These are phyloP conservation scores for Solanum chiquidenum DNA, from an alignment of 257 asterid genomes.

Conservation along the genomic window DNA sequence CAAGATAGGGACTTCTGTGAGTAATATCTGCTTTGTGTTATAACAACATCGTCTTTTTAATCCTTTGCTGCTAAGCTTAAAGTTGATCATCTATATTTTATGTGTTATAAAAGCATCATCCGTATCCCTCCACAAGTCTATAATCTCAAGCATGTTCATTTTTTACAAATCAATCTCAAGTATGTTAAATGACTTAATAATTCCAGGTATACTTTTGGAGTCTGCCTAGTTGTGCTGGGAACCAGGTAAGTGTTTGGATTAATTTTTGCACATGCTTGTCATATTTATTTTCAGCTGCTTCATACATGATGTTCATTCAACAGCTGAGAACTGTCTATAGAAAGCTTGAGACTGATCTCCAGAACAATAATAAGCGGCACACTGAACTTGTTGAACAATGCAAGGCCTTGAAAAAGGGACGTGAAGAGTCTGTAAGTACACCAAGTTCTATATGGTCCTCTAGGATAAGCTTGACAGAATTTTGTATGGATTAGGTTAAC, in stretches of 20 bases:
- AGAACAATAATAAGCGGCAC: slow-evolving; percentile 45
- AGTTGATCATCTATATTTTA: neutral
- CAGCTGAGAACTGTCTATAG: slow-evolving; percentile 70
- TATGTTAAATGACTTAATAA: neutral
- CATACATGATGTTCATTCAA: slow-evolving; percentile 1
- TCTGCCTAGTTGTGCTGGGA: slow-evolving; percentile 98
- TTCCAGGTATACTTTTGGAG: slow-evolving; percentile 97
- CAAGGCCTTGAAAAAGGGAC: slow-evolving; percentile 69
- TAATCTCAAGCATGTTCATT: neutral
- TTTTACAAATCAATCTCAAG: neutral
- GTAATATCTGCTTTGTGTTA: slow-evolving; percentile 22
- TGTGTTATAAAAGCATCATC: neutral
- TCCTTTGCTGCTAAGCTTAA: neutral
- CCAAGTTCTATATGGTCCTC: neutral
- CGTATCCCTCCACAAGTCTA: neutral
- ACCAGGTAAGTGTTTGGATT: slow-evolving; percentile 48
- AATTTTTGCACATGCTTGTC: neutral
- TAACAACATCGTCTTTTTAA: neutral
- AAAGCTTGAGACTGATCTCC: slow-evolving; percentile 74
- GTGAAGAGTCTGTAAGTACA: slow-evolving; percentile 75
- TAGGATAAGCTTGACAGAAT: neutral
- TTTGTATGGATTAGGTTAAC: neutral
- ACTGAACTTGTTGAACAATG: slow-evolving; percentile 65
- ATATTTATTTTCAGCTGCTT: neutral
- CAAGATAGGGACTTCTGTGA: slow-evolving; percentile 96